These are phyloP conservation scores for Candida rishiriensis DNA, from an alignment of 805 yeast genomes.

Conservation along the genomic window DNA sequence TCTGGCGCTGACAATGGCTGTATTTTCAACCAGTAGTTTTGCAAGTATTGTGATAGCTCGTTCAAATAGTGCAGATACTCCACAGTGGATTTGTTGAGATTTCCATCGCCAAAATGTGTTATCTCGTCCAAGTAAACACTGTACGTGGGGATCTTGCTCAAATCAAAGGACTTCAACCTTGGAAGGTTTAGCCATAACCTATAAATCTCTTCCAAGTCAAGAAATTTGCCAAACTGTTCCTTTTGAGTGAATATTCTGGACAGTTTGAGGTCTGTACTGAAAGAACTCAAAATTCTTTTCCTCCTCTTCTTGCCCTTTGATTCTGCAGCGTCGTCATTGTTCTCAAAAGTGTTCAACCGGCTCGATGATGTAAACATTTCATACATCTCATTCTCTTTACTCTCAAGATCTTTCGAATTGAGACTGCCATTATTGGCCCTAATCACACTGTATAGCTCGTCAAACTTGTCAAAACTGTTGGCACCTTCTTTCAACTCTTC, in stretches of 20 bases:
- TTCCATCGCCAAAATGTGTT: constrained; percentile 13
- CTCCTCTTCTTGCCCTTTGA: constrained; percentile 21
- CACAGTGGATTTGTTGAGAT: constrained; percentile 24
- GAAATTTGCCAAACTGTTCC: constrained; percentile 59
- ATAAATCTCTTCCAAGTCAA: constrained; percentile 54
- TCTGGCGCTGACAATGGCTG: constrained; percentile 46
- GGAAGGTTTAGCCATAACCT: constrained; percentile 49
- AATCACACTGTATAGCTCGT: constrained; percentile 30
- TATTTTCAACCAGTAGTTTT: constrained; percentile 40
- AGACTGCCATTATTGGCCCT: constrained; percentile 26
- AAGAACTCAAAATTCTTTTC: constrained; percentile 42
- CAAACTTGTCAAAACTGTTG: constrained; percentile 34
- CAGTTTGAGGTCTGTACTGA: constrained; percentile 45
- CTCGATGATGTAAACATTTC: constrained; percentile 25
- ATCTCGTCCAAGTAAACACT: constrained; percentile 11
- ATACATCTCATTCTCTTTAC: constrained; percentile 24
- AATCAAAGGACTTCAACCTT: constrained; percentile 10
- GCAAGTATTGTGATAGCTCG: constrained; percentile 46
- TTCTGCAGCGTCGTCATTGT: constrained; percentile 5
- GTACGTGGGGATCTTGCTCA: constrained; percentile 16
- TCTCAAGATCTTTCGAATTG: constrained; percentile 17
- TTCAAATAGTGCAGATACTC: constrained; percentile 43
- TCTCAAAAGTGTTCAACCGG: constrained; percentile 2
- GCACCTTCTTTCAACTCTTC: constrained; percentile 4
- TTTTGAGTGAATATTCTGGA: constrained; percentile 49